phyloP scores from a whole-genome alignment of 2,329 filamentous ascomycete species.

The Ceratocystis huliohia region DNA sequence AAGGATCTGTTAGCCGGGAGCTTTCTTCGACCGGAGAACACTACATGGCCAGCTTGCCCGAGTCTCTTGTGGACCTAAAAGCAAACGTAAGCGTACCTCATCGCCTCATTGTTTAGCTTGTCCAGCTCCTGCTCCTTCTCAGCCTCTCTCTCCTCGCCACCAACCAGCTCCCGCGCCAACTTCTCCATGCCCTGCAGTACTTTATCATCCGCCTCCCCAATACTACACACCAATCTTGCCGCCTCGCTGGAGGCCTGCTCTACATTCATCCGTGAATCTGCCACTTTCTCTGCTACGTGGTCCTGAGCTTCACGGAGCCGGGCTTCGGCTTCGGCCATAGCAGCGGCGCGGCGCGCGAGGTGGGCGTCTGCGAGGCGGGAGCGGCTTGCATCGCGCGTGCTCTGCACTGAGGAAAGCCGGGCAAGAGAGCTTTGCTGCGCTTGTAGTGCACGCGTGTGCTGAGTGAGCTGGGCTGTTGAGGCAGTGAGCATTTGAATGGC shows the following conservation, averaged over 20 bases:
- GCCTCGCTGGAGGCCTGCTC: too few relatives aligned
- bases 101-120: constrained; percentile 47
- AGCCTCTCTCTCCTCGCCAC: constrained; percentile 37
- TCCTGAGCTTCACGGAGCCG: not conserved
- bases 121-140: constrained; percentile 40
- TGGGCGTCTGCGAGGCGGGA: constrained; percentile 39
- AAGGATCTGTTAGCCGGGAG: not conserved
- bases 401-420: too few relatives aligned
- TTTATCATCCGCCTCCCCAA: constrained; percentile 41
- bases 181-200: constrained; percentile 53
- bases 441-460: constrained; percentile 49
- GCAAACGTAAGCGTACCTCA: constrained; percentile 29
- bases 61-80: too few relatives aligned
- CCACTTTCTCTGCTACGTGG: not conserved
- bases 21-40: too few relatives aligned
- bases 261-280: not conserved
- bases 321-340: not conserved
- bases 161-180: constrained; percentile 47
- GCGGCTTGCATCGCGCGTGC: constrained; percentile 36
- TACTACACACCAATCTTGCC: too few relatives aligned
- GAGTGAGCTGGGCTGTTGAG: constrained; percentile 51
- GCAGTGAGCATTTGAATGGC: constrained; percentile 52
- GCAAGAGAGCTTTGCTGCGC: constrained; percentile 32
- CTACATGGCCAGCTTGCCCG: too few relatives aligned
- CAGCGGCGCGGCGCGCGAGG: not conserved